Evolutionary conservation across 2,329 filamentous ascomycete species (phyloP).

Genomic region (Neofusicoccum sp.): DNA sequence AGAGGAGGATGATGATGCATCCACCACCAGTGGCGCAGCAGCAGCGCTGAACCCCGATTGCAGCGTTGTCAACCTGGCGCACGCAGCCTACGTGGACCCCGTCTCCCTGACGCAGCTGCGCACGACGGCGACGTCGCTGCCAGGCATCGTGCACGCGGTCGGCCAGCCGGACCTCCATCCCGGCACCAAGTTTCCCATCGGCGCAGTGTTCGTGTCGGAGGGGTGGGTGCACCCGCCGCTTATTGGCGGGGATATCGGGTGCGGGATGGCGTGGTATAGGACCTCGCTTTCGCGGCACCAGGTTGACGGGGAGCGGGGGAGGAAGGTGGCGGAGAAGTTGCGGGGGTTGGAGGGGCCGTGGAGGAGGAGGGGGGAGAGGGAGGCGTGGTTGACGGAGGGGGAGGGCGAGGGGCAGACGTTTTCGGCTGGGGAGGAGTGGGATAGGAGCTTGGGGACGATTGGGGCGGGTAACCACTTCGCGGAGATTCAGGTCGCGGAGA

Average conservation of each 20-base stretch:
- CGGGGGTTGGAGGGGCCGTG: conserved; percentile 41
- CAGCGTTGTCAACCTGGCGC: conserved; percentile 31
- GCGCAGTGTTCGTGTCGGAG: conserved; percentile 38
- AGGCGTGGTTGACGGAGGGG: conserved; percentile 33
- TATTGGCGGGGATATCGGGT: conserved; percentile 44
- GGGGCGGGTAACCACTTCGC: conserved; percentile 44
- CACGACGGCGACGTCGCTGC: conserved; percentile 35
- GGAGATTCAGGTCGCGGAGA: conserved; percentile 42
- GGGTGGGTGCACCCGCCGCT: conserved; percentile 42
- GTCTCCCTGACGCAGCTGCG: conserved; percentile 35
- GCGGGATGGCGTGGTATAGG: conserved; percentile 44
- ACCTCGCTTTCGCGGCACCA: conserved; percentile 34
- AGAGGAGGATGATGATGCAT: conserved; percentile 23
- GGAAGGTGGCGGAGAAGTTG: conserved; percentile 39
- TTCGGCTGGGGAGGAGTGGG: conserved; percentile 36
- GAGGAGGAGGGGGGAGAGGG: conserved; percentile 30
- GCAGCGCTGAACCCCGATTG: conserved; percentile 25
- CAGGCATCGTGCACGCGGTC: conserved; percentile 38
- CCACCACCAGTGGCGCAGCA: background rate
- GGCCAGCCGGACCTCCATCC: conserved; percentile 43
- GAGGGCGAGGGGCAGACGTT: conserved; percentile 21
- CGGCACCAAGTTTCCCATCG: conserved; percentile 42
- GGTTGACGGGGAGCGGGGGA: conserved; percentile 37
- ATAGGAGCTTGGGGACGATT: conserved; percentile 39
- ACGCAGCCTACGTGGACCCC: conserved; percentile 33